phyloP scores from a whole-genome alignment of 2,329 filamentous ascomycete species.

The Botrytis fragariae region DNA sequence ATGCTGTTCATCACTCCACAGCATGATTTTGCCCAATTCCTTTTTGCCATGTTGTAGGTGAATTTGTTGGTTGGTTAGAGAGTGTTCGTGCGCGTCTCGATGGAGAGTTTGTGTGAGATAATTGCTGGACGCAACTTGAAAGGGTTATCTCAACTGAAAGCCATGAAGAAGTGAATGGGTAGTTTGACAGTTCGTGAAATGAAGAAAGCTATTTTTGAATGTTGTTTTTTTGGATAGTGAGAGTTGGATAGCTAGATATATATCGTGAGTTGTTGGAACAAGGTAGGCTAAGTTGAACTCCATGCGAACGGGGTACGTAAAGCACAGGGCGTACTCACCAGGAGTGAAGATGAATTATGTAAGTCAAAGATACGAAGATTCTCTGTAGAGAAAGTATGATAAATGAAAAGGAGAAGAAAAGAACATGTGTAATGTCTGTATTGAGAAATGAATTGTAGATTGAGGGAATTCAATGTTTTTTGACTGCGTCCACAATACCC shows the following conservation, averaged over 20 bases:
- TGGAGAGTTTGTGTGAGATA: neutral
- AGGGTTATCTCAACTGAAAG: neutral
- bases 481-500: neutral
- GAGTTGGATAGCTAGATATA: neutral
- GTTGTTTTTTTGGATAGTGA: too few species aligned
- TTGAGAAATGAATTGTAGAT: neutral
- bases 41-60: conserved; percentile 33
- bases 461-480: neutral
- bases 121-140: conserved; percentile 4
- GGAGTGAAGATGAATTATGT: conserved; percentile 1
- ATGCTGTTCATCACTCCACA: conserved; percentile 36
- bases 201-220: conserved; percentile 14
- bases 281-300: neutral
- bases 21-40: conserved; percentile 26
- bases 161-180: conserved; percentile 7
- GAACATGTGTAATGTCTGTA: conserved; percentile 1
- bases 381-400: conserved; percentile 24
- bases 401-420: conserved; percentile 19
- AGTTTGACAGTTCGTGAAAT: conserved; percentile 18
- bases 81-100: neutral
- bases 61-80: neutral
- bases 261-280: neutral
- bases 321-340: conserved; percentile 23
- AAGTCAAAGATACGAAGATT: conserved; percentile 18
- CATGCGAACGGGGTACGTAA: neutral